Base-by-base conservation (phyloP, 352 stramenopile genomes). In the Plasmopara muralis region DNA sequence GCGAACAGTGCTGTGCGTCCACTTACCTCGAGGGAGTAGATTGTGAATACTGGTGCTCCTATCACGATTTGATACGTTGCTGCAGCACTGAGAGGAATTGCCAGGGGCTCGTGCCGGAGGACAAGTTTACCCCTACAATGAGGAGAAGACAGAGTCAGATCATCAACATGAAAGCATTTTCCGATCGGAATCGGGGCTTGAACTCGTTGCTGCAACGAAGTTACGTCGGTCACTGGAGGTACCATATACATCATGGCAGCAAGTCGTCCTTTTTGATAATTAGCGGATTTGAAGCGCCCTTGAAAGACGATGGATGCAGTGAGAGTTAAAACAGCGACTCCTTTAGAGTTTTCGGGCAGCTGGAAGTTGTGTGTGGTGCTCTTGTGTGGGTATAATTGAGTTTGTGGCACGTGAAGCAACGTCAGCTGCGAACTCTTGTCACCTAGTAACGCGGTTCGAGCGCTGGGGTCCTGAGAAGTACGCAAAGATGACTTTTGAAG, bases 221-320 rank as follows among this genome's bases (percentile, higher is more conserved):
- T 50, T 9, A 18, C 4, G 33, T 58, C 48, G 6, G 50, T 52
- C 13, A 47, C 39, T 8, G 55, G 50, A 37, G 73, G 76, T 4
- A 86, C 34, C 29, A 82, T 72, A 49, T 93, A 90, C 34, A 93
- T 62, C 73, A 89, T 86, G 9, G 63, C 79, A n/a, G 79, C 73
- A 18, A 93, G 60, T 1, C 79, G 67, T 16, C 82, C 82, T 31
- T 87, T 85, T 49, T 93, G 71, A 52, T 93, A 89, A 0, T 77
- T 77, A 5, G 74, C 53, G 0, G 70, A 75, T 16, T 72, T 74
- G 66, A 93, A 93, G 53, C 86, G 74, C 1, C 78, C 81, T 43
- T 88, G 79, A 16, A 89, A 89, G 8, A 85, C 69, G 9, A 88
- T 63, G 0, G 79, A 87, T 12, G 85, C 62, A 1, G 59, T 74